Evolutionary conservation across 805 yeast species (phyloP).

Genomic region (Sugiyamaella lignohabitans): DNA sequence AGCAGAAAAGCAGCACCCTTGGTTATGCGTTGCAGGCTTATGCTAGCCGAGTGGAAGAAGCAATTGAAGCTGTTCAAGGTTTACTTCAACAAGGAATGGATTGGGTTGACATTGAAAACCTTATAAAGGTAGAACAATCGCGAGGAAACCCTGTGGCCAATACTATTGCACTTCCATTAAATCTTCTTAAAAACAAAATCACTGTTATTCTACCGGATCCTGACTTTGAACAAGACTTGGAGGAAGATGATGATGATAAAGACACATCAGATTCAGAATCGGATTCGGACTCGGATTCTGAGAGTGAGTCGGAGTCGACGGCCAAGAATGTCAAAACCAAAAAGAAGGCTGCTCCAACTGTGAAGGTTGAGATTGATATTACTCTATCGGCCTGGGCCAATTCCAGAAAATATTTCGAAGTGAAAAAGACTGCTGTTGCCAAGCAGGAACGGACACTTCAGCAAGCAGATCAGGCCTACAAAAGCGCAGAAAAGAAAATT

Average conservation of each 20-base stretch:
- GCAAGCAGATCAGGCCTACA: slow-evolving; percentile 69
- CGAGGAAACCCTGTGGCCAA: slow-evolving; percentile 61
- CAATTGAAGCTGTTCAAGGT: slow-evolving; percentile 58
- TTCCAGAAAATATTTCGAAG: slow-evolving; percentile 73
- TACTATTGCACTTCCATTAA: slow-evolving; percentile 58
- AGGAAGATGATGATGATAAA: slow-evolving; percentile 29
- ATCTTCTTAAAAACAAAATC: slow-evolving; percentile 62
- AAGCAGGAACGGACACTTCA: slow-evolving; percentile 77
- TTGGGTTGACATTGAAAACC: slow-evolving; percentile 81
- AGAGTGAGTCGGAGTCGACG: slow-evolving; percentile 31
- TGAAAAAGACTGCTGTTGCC: slow-evolving; percentile 64
- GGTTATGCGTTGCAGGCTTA: slow-evolving; percentile 69
- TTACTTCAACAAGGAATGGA: slow-evolving; percentile 82
- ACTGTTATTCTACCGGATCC: slow-evolving; percentile 49
- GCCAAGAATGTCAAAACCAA: slow-evolving; percentile 16
- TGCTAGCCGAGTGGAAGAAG: slow-evolving; percentile 65
- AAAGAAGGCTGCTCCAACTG: slow-evolving; percentile 8
- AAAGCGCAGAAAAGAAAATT: slow-evolving; percentile 75
- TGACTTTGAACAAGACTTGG: slow-evolving; percentile 31
- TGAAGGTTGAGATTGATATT: slow-evolving; percentile 62
- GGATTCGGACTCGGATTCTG: slow-evolving; percentile 11
- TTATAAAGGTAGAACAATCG: slow-evolving; percentile 61
- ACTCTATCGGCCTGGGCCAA: slow-evolving; percentile 78
- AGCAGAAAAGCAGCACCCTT: slow-evolving; percentile 53
- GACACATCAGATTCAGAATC: slow-evolving; percentile 34